phyloP scores from a whole-genome alignment of 2,329 filamentous ascomycete species.

The Cercospora nicotianae region DNA sequence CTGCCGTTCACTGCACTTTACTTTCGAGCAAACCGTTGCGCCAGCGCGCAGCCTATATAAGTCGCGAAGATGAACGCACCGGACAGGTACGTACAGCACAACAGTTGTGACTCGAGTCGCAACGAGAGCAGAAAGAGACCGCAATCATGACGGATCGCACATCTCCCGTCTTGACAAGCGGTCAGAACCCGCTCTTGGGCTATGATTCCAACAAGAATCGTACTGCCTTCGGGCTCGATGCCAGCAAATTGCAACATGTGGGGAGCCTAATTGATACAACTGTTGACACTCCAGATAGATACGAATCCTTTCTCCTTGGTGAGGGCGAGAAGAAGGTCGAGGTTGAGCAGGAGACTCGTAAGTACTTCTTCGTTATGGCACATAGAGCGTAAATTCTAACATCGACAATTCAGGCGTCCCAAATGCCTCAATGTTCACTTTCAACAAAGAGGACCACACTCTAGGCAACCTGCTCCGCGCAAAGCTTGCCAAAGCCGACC shows the following conservation, averaged over 20 bases:
- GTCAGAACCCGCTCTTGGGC: slow-evolving; percentile 13
- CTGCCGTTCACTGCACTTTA: not conserved
- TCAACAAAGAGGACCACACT: slow-evolving; percentile 82
- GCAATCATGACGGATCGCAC: slow-evolving; percentile 20
- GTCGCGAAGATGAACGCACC: slow-evolving; percentile 53
- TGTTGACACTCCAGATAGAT: slow-evolving; percentile 57
- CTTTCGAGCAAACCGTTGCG: not conserved
- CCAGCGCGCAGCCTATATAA: slow-evolving; percentile 25
- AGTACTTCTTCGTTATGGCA: slow-evolving; percentile 39
- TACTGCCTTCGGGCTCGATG: slow-evolving; percentile 20
- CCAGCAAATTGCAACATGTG: slow-evolving; percentile 25
- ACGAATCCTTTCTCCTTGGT: slow-evolving; percentile 86
- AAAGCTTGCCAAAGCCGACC: slow-evolving; percentile 78
- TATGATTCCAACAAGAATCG: slow-evolving; percentile 20
- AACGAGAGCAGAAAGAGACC: slow-evolving; percentile 4
- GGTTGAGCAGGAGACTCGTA: slow-evolving; percentile 84
- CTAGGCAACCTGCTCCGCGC: slow-evolving; percentile 85
- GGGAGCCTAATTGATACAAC: slow-evolving; percentile 26
- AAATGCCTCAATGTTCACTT: slow-evolving; percentile 90
- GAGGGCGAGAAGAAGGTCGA: slow-evolving; percentile 93
- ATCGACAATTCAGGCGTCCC: slow-evolving; percentile 66
- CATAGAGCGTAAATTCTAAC: not conserved
- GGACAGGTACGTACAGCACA: slow-evolving; percentile 48
- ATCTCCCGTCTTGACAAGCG: slow-evolving; percentile 12
- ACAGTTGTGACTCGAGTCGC: not conserved